A percentile compares a stretch with the other conserved stretches of the same genome.
These are phyloP conservation scores for Pterocarpus macrocarpus DNA, from an alignment of 306 rosid genomes.

Conservation along the genomic window DNA sequence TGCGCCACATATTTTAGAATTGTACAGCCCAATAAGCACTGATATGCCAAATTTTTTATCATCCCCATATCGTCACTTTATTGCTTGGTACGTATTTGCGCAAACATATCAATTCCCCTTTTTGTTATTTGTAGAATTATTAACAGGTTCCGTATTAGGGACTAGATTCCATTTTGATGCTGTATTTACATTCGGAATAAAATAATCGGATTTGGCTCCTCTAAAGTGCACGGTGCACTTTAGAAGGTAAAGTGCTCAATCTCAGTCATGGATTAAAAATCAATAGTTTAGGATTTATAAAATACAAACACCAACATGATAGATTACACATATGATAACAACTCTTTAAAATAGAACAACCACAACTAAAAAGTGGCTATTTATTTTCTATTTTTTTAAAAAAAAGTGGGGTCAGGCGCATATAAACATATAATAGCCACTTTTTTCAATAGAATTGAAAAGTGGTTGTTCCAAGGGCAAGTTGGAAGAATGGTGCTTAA, in stretches of 20 bases:
- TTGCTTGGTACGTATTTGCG: background rate
- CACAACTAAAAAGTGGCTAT: background rate
- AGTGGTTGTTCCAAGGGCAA: conserved; percentile 14
- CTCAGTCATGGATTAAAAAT: background rate
- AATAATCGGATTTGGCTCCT: background rate
- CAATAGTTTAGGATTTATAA: background rate
- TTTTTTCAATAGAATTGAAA: background rate
- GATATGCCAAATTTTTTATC: background rate
- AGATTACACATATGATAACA: background rate
- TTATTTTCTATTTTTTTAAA: background rate
- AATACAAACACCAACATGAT: background rate
- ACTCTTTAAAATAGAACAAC: conserved; percentile 5
- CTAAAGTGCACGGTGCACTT: background rate
- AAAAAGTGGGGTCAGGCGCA: background rate
- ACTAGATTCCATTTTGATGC: conserved; percentile 5
- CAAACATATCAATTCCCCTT: conserved; percentile 3
- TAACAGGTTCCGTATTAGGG: conserved; percentile 18
- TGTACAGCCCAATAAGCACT: background rate
- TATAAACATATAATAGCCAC: background rate
- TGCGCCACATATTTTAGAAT: background rate
- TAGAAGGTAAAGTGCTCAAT: background rate
- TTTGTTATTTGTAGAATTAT: background rate
- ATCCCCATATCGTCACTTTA: background rate
- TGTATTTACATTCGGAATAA: conserved; percentile 3
- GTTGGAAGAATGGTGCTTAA: background rate